Base-by-base conservation (phyloP, 2,329 filamentous ascomycete genomes). In the Torrubiella hemipterigena region DNA sequence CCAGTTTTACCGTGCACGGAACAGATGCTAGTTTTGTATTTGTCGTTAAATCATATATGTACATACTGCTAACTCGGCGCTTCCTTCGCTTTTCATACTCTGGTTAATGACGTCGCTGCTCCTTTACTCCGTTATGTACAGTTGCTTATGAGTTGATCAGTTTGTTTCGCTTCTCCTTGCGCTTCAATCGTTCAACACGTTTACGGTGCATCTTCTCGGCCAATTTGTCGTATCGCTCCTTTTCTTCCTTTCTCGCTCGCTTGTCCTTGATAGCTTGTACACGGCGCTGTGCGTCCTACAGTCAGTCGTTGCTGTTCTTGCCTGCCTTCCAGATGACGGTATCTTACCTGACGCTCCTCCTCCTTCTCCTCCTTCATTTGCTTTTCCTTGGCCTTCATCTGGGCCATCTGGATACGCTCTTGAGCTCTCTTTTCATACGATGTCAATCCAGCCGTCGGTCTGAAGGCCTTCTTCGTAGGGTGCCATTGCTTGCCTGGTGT, bases 191-290 rank as follows among this genome's bases (percentile, higher is more conserved):
- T 61, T 98, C 91, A 10, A 96, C 80, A 38, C 87, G 72, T 69
- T 94, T 96, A 59, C 74, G 77, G 63, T 96, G 89, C 91, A 98
- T 96, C 65, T 91, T 96, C 62, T 86, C 84, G 14, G 86, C 89
- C 74, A 98, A 74, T 65, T 87, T 84, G 56, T 86, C 84, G 52
- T 89, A 96, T 44, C 89, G 69, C 49, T 87, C 85, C 58, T 81
- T 86, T 65, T 96, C 91, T 47, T 85, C 87, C 69, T 95, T 96
- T 31, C 79, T 82, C 14, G 76, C 80, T 44, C 84, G 73, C 58
- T 81, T 87, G 41, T 93, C 85, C 49, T 81, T 87, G 51, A 96
- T 82, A 9, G 70, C 70, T 49, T 87, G 72, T 33, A 91, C 75
- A 43, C 77, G 77, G 50, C 72, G 69, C 83, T 94, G 49, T 32